phyloP scores from a whole-genome alignment of 2,329 filamentous ascomycete species.

The Sarocladium strictum region DNA sequence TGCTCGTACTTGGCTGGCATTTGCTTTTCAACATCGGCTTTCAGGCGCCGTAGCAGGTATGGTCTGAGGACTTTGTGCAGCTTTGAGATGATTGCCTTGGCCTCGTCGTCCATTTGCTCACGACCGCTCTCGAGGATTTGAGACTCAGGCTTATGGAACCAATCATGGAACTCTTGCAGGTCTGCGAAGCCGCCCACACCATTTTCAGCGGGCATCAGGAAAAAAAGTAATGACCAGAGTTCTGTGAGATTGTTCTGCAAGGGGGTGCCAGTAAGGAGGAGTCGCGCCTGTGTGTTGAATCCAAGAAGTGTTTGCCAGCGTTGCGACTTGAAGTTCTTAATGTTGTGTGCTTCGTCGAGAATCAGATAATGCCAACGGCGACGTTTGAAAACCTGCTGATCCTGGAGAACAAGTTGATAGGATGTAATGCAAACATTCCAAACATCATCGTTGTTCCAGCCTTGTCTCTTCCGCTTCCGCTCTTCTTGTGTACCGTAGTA shows the following conservation, averaged over 20 bases:
- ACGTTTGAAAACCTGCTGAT: conserved; percentile 88
- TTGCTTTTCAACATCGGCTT: conserved; percentile 97
- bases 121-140: conserved; percentile 94
- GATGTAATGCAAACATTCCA: conserved; percentile 99
- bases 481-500: conserved; percentile 96
- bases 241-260: conserved; percentile 96
- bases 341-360: conserved; percentile 96
- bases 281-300: conserved; percentile 82
- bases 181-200: conserved; percentile 88
- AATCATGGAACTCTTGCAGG: conserved; percentile 91
- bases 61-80: conserved; percentile 90
- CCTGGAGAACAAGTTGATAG: conserved; percentile 91
- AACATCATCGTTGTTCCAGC: conserved; percentile 87
- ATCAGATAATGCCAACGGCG: conserved; percentile 97
- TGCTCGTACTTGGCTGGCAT: conserved; percentile 98
- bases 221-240: conserved; percentile 94
- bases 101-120: conserved; percentile 91
- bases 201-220: conserved; percentile 87
- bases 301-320: conserved; percentile 92
- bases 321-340: conserved; percentile 98
- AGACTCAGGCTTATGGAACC: conserved; percentile 91
- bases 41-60: conserved; percentile 83
- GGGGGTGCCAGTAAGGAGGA: conserved; percentile 89
- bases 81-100: conserved; percentile 84
- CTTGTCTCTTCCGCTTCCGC: conserved; percentile 80